Conservation (phyloP, 768 basidiomycete species). For the Candolleomyces aberdarensis region DNA sequence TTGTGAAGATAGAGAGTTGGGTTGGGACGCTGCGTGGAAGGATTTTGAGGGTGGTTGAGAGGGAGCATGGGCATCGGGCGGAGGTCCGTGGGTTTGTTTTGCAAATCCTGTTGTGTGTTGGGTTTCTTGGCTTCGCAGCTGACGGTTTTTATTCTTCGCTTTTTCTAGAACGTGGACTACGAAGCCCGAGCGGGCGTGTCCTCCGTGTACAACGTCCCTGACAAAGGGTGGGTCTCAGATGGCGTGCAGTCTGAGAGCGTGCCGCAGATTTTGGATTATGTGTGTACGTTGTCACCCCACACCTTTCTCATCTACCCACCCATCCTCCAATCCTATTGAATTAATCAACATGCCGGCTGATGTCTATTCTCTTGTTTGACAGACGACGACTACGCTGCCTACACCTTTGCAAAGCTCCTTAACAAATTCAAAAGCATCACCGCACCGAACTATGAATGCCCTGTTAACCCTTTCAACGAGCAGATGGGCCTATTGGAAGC, state of each 20-base stretch:
- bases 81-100: constrained; percentile 39
- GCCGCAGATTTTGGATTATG: constrained; percentile 76
- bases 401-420: constrained; percentile 55
- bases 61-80: constrained; percentile 66
- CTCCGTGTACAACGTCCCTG: constrained; percentile 52
- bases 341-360: too few species aligned
- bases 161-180: constrained; percentile 60
- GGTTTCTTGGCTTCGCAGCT: neutral
- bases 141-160: neutral
- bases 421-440: constrained; percentile 45
- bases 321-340: neutral
- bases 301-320: neutral
- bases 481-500: constrained; percentile 91
- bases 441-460: constrained; percentile 42
- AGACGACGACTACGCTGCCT: constrained; percentile 69
- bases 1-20: constrained; percentile 45
- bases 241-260: constrained; percentile 77
- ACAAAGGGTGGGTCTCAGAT: constrained; percentile 73
- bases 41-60: constrained; percentile 55
- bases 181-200: constrained; percentile 80
- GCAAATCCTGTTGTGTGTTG: neutral
- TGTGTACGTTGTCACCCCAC: constrained; percentile 28
- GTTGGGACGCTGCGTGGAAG: constrained; percentile 74
- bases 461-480: too few species aligned
- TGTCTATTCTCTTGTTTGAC: neutral